These are phyloP conservation scores for Coemansia sp. DNA, from an alignment of 192 early-diverging fungal genomes.

Conservation along the genomic window DNA sequence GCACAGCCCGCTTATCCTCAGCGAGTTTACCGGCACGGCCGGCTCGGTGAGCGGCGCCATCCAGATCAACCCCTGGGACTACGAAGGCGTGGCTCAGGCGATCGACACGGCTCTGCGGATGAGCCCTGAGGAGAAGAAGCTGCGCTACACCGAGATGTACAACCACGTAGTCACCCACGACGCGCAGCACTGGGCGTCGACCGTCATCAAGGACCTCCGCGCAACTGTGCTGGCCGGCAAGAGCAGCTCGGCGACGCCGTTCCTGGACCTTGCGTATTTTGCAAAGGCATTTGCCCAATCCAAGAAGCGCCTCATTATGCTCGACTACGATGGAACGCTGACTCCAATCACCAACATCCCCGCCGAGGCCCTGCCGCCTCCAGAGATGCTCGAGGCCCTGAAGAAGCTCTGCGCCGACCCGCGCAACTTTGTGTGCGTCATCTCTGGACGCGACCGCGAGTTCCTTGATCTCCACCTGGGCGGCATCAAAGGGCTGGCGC, in stretches of 20 bases:
- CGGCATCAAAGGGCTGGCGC: conserved; percentile 68
- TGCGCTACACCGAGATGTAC: conserved; percentile 63
- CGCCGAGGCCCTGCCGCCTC: conserved; percentile 73
- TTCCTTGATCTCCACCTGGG: conserved; percentile 85
- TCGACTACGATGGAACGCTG: conserved; percentile 97
- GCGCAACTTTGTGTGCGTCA: conserved; percentile 81
- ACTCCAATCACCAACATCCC: conserved; percentile 88
- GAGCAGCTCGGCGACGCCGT: conserved; percentile 29
- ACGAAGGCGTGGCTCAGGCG: conserved; percentile 78
- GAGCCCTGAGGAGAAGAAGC: conserved; percentile 64
- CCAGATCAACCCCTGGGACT: conserved; percentile 96
- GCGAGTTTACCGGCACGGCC: conserved; percentile 96
- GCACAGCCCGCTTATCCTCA: conserved; percentile 83
- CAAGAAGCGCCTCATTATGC: conserved; percentile 78
- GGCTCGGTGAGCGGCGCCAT: conserved; percentile 80
- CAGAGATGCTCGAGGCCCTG: conserved; percentile 77
- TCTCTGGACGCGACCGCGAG: conserved; percentile 86
- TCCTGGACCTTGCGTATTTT: conserved; percentile 27
- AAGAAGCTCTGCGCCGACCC: conserved; percentile 68
- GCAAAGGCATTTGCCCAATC: conserved; percentile 38
- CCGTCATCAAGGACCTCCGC: conserved; percentile 74
- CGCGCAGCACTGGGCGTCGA: conserved; percentile 81
- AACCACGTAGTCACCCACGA: conserved; percentile 78
- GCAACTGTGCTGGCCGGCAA: conserved; percentile 49
- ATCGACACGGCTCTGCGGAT: conserved; percentile 85